Evolutionary conservation across 176 grass and related monocot species (phyloP).

Genomic region (Themeda triandra): DNA sequence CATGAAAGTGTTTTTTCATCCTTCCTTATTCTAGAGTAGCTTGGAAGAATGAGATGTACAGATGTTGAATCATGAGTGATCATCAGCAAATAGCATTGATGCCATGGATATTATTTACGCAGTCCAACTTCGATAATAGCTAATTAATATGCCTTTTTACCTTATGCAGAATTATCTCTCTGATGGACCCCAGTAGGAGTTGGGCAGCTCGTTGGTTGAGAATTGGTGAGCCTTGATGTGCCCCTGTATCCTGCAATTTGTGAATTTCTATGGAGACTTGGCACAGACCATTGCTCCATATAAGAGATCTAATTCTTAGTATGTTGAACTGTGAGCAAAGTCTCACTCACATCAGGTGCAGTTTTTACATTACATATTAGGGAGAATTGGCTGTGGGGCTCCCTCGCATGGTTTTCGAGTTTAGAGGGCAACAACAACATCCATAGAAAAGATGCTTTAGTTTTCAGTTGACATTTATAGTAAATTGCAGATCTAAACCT

Average conservation of each 20-base stretch:
- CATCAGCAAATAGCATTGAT: not conserved
- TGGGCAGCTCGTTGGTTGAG: conserved; percentile 97
- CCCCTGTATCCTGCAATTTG: not conserved
- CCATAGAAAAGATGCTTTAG: not conserved
- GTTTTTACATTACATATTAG: not conserved
- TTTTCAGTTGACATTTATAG: not conserved
- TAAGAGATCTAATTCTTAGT: too few relatives aligned
- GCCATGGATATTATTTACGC: not conserved
- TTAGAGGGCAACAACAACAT: not conserved
- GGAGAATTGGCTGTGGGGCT: too few relatives aligned
- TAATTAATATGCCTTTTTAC: not conserved
- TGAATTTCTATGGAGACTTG: too few relatives aligned
- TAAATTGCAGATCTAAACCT: not conserved
- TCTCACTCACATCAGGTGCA: not conserved
- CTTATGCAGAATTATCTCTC: conserved; percentile 79
- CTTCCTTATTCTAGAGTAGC: not conserved
- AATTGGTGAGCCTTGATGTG: conserved; percentile 62
- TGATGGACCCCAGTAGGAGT: conserved; percentile 95
- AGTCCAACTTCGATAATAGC: not conserved
- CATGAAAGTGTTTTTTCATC: not conserved
- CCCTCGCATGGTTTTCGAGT: not conserved
- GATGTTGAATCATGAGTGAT: not conserved
- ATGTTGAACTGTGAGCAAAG: too few relatives aligned
- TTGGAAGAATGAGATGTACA: not conserved
- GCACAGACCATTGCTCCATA: too few relatives aligned